Base-by-base conservation (phyloP, 306 rosid genomes). In the Trichosanthes truncata region DNA sequence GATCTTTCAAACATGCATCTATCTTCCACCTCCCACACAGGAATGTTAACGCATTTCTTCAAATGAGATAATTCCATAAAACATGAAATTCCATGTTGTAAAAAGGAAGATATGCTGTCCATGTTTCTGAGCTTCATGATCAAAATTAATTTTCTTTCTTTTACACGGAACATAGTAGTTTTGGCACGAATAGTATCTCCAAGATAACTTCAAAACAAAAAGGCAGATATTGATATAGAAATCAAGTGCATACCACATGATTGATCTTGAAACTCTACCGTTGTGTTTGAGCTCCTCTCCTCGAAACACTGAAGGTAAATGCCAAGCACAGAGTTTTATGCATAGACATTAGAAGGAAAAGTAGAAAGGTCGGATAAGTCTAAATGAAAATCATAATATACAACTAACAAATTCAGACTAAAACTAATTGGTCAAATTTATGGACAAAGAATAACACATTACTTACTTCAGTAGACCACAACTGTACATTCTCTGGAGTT, bases 381-480 rank as follows among this genome's bases (percentile, higher is more conserved):
- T 21, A 67, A 67, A 67, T 14, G 40, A 72, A 69, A 45, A 72
- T 46, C 59, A 3, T 0, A 72, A 46, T 72, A 72, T 48, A 14
- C 14, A 72, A 46, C 76, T n/a, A 43, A 43, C 0, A 25, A 71
- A 41, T 71, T 41, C 55, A 71, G 21, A 45, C 29, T 21, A 69
- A 69, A 68, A 15, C 14, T 15, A 17, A 26, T 13, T 26, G 5
- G 5, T 48, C 14, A 26, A 25, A 46, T 73, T 73, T 48, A 45
- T 15, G 15, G 57, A 60, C 13, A 45, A 59, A 78, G 36, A 78
- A 46, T 65, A 31, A 36, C 57, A 65, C 59, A 51, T 76, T 36
- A 65, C 65, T 78, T 84, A 90, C 93, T 88, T 90, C 91, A 43
- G 90, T 89, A 72, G 93, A 89, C 93, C 93, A 90, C 91, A 89